These are phyloP conservation scores for Ceratobasidium sp. DNA, from an alignment of 1,284 basidiomycete genomes.

Conservation along the genomic window DNA sequence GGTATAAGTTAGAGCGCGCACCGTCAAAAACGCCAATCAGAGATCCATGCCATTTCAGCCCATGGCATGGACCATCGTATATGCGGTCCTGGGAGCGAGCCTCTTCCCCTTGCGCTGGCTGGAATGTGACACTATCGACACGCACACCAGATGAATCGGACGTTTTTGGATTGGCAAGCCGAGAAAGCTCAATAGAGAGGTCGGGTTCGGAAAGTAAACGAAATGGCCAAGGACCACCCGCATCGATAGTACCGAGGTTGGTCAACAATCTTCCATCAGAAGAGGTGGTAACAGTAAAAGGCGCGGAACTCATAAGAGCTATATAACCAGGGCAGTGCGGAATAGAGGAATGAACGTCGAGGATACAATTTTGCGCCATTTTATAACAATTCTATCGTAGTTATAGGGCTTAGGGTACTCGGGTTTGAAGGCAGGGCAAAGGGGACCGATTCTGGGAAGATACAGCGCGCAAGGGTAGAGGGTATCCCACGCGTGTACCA, in stretches of 20 bases:
- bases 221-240: slow-evolving; percentile 18
- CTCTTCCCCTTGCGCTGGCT: slow-evolving; percentile 42
- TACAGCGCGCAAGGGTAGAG: not conserved
- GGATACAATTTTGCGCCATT: too few species aligned
- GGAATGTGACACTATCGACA: slow-evolving; percentile 43
- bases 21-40: slow-evolving; percentile 45
- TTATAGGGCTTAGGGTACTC: not conserved
- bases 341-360: not conserved
- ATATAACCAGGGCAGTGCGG: not conserved
- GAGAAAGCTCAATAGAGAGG: slow-evolving; percentile 7
- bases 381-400: too few species aligned
- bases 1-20: not conserved
- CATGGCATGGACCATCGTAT: slow-evolving; percentile 10
- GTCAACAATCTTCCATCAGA: slow-evolving; percentile 10
- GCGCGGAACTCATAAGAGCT: not conserved
- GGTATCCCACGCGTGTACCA: not conserved
- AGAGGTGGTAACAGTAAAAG: slow-evolving; percentile 12
- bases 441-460: not conserved
- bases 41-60: slow-evolving; percentile 5
- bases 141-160: slow-evolving; percentile 18
- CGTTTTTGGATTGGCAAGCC: slow-evolving; percentile 27
- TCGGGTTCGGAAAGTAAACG: slow-evolving; percentile 26
- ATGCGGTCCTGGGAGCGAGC: slow-evolving; percentile 43
- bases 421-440: slow-evolving; percentile 10
- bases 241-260: slow-evolving; percentile 4